A percentile compares a stretch with the other conserved stretches of the same genome.
Conservation (phyloP, 805 yeast species). For the Ogataea methanolica region DNA sequence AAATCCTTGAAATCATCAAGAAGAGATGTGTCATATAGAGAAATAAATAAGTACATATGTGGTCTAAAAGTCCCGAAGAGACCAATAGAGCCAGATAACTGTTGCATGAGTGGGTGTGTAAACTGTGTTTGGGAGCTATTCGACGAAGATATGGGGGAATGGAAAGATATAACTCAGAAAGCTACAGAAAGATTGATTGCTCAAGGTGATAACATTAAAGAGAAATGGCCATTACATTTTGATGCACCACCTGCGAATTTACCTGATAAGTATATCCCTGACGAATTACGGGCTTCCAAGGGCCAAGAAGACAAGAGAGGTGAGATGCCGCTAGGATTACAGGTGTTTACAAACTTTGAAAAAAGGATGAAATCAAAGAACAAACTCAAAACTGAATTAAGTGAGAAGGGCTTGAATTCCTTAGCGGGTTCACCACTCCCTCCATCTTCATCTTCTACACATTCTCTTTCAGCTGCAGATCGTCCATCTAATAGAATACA, state of each 20-base stretch:
- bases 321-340: conserved; percentile 68
- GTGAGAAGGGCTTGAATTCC: background rate
- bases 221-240: conserved; percentile 61
- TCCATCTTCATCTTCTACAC: background rate
- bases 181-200: conserved; percentile 45
- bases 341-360: conserved; percentile 83
- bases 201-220: conserved; percentile 40
- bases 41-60: conserved; percentile 34
- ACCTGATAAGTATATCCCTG: conserved; percentile 40
- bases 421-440: background rate
- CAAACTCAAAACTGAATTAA: background rate
- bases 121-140: conserved; percentile 96
- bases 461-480: background rate
- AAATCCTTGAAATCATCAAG: conserved; percentile 31
- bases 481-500: background rate
- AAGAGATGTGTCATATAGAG: conserved; percentile 33
- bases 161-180: conserved; percentile 56
- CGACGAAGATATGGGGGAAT: conserved; percentile 81
- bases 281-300: conserved; percentile 24
- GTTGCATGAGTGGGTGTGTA: conserved; percentile 96
- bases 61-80: conserved; percentile 79
- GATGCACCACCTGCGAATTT: conserved; percentile 48
- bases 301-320: conserved; percentile 36
- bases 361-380: conserved; percentile 34
- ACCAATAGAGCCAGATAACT: conserved; percentile 90